phyloP scores from a whole-genome alignment of 495 filamentous ascomycete genomes.

The Podospora pseudopauciseta region DNA sequence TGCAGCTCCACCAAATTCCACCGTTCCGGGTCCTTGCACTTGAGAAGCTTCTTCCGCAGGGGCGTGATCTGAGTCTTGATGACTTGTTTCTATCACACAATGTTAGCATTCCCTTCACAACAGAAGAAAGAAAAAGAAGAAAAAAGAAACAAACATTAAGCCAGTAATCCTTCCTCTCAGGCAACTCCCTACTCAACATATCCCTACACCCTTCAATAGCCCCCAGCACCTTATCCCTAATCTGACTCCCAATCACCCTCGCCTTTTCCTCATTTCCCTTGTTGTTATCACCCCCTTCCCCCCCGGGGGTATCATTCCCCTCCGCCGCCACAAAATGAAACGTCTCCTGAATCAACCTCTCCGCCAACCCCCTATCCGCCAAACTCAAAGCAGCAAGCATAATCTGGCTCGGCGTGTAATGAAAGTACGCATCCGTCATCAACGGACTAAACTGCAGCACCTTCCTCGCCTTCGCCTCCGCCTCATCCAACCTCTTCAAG shows the following conservation, averaged over 20 bases:
- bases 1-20: conserved; percentile 58
- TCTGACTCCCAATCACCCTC: conserved; percentile 29
- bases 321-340: conserved; percentile 39
- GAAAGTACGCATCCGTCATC: conserved; percentile 90
- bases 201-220: conserved; percentile 49
- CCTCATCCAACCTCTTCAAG: conserved; percentile 53
- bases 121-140: neutral
- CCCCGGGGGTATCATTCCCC: conserved; percentile 24
- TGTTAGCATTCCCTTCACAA: neutral
- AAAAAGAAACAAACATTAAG: conserved; percentile 32
- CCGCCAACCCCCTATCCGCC: conserved; percentile 66
- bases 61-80: conserved; percentile 45
- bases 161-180: conserved; percentile 43
- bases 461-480: conserved; percentile 66
- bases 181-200: conserved; percentile 48
- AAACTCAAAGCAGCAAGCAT: conserved; percentile 76
- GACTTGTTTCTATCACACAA: conserved; percentile 28
- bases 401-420: conserved; percentile 92
- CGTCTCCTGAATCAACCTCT: conserved; percentile 71
- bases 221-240: conserved; percentile 44
- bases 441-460: conserved; percentile 74
- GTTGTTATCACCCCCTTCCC: neutral
- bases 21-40: conserved; percentile 72
- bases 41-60: conserved; percentile 69
- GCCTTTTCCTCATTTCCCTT: conserved; percentile 27